Conservation (phyloP, 2,329 filamentous ascomycete species). For the Knufia fluminis region DNA sequence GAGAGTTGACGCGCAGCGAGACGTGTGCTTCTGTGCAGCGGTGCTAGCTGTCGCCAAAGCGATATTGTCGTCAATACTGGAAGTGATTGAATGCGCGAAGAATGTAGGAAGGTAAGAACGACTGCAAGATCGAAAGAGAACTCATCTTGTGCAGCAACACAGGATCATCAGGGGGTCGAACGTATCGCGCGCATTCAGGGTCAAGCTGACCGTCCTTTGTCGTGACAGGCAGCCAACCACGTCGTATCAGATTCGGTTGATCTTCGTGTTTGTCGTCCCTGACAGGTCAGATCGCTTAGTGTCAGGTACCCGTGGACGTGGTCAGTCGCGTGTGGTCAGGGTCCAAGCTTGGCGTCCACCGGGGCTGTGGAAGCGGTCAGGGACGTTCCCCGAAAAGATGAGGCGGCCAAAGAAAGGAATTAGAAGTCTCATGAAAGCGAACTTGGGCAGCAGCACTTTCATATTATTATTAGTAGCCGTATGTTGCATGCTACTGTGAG, state of each 20-base stretch:
- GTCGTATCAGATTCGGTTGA: not conserved
- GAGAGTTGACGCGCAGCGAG: too few relatives aligned
- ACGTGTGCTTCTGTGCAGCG: too few relatives aligned
- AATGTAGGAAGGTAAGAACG: too few relatives aligned
- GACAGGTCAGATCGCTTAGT: not conserved
- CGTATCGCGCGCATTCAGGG: not conserved
- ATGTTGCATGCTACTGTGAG: too few relatives aligned
- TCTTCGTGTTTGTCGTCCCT: not conserved
- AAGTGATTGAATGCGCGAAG: too few relatives aligned
- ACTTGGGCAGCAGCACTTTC: not conserved
- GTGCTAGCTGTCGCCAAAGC: too few relatives aligned
- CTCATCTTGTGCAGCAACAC: too few relatives aligned
- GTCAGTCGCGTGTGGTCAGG: not conserved
- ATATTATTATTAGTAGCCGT: not conserved
- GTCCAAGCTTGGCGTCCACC: not conserved
- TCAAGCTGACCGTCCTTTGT: not conserved
- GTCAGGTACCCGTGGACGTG: not conserved
- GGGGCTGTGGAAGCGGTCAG: not conserved
- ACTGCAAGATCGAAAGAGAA: too few relatives aligned
- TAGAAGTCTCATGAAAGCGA: not conserved
- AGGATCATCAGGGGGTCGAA: too few relatives aligned
- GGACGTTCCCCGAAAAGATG: not conserved
- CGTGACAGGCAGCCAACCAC: not conserved
- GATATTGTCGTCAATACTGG: too few relatives aligned
- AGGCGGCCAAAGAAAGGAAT: not conserved